Evolutionary conservation across 192 early-diverging fungal genomes (phyloP).

Genomic region (Umbelopsis isabellina): DNA sequence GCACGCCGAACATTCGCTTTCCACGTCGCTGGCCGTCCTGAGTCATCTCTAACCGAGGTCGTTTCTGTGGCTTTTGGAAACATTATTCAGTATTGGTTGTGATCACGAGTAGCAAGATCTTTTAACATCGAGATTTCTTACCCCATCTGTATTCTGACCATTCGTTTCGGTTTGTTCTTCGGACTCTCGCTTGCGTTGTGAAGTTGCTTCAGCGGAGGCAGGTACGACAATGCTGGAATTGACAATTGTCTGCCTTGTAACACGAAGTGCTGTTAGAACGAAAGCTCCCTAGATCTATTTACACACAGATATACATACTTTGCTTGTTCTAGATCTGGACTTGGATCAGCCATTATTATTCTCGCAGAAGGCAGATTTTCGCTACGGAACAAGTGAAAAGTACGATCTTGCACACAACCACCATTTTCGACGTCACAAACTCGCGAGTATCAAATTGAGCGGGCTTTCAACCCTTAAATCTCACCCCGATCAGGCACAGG

Average conservation of each 20-base stretch:
- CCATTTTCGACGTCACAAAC: too few relatives aligned
- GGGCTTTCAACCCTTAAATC: too few relatives aligned
- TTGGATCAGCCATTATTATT: background rate
- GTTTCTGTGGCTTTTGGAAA: slow-evolving; percentile 27
- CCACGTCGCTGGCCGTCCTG: slow-evolving; percentile 40
- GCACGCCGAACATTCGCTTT: slow-evolving; percentile 53
- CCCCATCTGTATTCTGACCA: slow-evolving; percentile 5
- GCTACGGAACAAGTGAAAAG: too few relatives aligned
- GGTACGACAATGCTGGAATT: slow-evolving; percentile 41
- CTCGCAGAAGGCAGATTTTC: too few relatives aligned
- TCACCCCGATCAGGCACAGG: slow-evolving; percentile 7
- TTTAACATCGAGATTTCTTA: background rate
- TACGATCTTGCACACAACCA: too few relatives aligned
- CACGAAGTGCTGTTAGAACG: background rate
- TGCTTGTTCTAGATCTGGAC: background rate
- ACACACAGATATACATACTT: background rate
- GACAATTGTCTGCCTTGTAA: slow-evolving; percentile 21
- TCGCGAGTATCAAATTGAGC: too few relatives aligned
- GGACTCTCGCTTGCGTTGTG: slow-evolving; percentile 20
- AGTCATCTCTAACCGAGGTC: slow-evolving; percentile 44
- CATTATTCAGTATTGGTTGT: background rate
- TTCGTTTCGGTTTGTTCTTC: background rate
- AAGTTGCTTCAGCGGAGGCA: background rate
- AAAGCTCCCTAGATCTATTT: background rate
- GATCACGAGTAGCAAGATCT: background rate